phyloP scores from a whole-genome alignment of 2,329 filamentous ascomycete species.

The Pseudogymnoascus sp. region DNA sequence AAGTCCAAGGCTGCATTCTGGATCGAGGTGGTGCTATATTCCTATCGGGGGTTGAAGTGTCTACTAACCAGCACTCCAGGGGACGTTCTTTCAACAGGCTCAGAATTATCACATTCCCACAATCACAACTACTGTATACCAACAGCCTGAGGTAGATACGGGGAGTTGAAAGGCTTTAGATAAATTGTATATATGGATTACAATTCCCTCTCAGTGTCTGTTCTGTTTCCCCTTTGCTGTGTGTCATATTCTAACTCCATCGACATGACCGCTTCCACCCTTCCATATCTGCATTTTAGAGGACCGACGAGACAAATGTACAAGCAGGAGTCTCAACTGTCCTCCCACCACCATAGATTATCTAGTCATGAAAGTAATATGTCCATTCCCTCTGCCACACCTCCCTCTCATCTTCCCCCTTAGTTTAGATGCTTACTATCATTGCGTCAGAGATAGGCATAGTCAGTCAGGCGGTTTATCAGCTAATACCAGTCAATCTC shows the following conservation, averaged over 20 bases:
- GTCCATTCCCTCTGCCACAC: neutral
- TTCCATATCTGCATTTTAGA: neutral
- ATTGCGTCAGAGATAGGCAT: no score
- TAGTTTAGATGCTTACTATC: neutral
- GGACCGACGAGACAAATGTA: neutral
- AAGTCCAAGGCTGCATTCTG: neutral
- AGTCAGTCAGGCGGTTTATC: no score
- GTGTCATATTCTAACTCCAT: neutral
- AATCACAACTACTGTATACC: no score
- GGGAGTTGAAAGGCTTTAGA: no score
- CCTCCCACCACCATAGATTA: neutral
- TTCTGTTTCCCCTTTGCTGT: neutral
- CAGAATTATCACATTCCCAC: neutral
- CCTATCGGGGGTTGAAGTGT: neutral
- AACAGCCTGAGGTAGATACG: no score
- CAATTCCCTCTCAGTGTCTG: no score
- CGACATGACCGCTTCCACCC: neutral
- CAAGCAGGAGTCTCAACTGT: neutral
- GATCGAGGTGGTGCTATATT: neutral
- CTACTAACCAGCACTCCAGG: neutral
- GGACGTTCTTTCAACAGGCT: neutral
- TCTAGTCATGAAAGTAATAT: neutral
- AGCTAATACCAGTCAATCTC: no score
- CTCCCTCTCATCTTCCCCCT: neutral
- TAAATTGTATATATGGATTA: neutral